Evolutionary conservation across 2,329 filamentous ascomycete genomes (phyloP).

Genomic region (Sporothrix curviconia): DNA sequence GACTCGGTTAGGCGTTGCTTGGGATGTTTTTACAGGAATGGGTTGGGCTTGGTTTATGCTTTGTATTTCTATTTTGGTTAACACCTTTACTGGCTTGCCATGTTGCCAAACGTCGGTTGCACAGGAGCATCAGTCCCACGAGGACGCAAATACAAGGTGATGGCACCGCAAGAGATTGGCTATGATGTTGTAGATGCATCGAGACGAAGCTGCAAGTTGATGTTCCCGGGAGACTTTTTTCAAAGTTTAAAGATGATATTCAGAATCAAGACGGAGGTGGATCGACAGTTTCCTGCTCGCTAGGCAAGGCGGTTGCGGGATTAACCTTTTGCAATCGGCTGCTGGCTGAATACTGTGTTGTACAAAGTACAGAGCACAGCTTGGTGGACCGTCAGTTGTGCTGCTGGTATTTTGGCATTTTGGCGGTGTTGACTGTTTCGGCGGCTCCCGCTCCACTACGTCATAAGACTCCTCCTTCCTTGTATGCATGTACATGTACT

Average conservation of each 20-base stretch:
- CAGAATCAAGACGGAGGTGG: background rate
- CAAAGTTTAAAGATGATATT: background rate
- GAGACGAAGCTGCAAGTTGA: too few relatives aligned
- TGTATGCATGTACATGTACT: background rate
- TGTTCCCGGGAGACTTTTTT: background rate
- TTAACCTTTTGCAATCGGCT: too few relatives aligned
- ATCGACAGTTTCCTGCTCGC: background rate
- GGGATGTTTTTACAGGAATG: background rate
- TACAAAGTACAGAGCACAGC: too few relatives aligned
- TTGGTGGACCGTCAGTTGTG: background rate
- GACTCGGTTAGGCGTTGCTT: background rate
- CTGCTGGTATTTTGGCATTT: background rate
- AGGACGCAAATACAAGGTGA: background rate
- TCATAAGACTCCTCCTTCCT: background rate
- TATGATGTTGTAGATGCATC: too few relatives aligned
- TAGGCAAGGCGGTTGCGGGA: background rate
- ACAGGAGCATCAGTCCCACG: background rate
- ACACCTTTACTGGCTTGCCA: background rate
- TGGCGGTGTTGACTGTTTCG: background rate
- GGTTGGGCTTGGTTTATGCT: background rate
- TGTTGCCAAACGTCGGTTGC: too few relatives aligned
- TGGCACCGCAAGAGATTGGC: background rate
- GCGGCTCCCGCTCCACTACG: background rate
- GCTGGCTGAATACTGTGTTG: too few relatives aligned
- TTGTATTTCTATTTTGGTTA: constrained; percentile 1